A percentile compares a stretch with the other conserved stretches of the same genome.
phyloP scores from a whole-genome alignment of 345 rosid genomes.

The Arabidopsis thaliana region DNA sequence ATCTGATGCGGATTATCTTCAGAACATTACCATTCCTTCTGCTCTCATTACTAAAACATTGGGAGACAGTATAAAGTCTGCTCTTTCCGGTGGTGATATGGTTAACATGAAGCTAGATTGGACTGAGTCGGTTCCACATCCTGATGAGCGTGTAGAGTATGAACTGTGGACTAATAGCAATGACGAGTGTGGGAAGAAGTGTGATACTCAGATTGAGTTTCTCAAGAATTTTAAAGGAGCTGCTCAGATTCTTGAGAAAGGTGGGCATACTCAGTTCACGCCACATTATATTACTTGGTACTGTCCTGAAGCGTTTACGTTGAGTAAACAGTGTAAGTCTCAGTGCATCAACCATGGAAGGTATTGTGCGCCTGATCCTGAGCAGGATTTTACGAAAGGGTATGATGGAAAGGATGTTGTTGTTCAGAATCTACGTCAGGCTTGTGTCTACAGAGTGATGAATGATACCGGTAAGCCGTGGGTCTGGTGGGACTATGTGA shows the following conservation, averaged over 20 bases:
- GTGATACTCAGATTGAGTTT: conserved; percentile 64
- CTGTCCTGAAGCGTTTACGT: conserved; percentile 61
- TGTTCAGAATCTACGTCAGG: conserved; percentile 59
- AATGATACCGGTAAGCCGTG: conserved; percentile 64
- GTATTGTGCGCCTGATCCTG: conserved; percentile 72
- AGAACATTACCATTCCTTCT: conserved; percentile 62
- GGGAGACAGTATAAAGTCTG: conserved; percentile 57
- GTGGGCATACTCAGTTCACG: conserved; percentile 66
- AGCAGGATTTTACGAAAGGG: conserved; percentile 63
- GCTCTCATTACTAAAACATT: conserved; percentile 56
- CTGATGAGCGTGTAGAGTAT: conserved; percentile 67
- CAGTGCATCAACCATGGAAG: conserved; percentile 74
- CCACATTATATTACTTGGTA: conserved; percentile 69
- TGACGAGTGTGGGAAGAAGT: conserved; percentile 64
- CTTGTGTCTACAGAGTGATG: conserved; percentile 58
- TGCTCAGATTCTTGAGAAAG: conserved; percentile 67
- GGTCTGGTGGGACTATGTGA: conserved; percentile 75
- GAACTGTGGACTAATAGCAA: conserved; percentile 69
- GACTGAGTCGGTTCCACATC: conserved; percentile 69
- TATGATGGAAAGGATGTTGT: conserved; percentile 77
- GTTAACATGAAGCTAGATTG: conserved; percentile 63
- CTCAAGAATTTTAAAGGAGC: conserved; percentile 66
- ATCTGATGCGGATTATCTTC: conserved; percentile 55
- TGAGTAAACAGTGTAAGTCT: conserved; percentile 67
- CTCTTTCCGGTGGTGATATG: conserved; percentile 51